A percentile compares a stretch with the other conserved stretches of the same genome.
phyloP scores from a whole-genome alignment of 192 early-diverging fungal genomes.

The Rhizophagus prolifer region DNA sequence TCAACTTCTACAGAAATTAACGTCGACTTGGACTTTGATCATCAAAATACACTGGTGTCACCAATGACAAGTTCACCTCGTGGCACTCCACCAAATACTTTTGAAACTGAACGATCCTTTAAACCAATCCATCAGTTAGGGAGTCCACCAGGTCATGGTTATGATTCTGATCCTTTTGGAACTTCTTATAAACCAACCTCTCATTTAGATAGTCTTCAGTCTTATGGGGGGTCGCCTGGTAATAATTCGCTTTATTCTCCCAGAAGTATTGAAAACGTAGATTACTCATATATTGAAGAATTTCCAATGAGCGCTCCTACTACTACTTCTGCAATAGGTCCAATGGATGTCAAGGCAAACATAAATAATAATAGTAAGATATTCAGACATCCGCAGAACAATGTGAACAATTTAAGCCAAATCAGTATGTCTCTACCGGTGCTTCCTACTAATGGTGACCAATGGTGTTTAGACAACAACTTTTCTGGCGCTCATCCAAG shows the following conservation, averaged over 20 bases:
- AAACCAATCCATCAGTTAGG: conserved; percentile 12
- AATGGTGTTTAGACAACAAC: neutral
- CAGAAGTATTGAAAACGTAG: conserved; percentile 31
- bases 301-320: conserved; percentile 34
- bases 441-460: neutral
- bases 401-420: neutral
- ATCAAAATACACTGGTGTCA: conserved; percentile 39
- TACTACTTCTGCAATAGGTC: neutral
- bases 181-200: conserved; percentile 23
- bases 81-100: conserved; percentile 37
- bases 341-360: conserved; percentile 6
- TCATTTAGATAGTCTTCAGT: conserved; percentile 13
- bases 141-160: neutral
- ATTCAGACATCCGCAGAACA: neutral
- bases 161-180: conserved; percentile 35
- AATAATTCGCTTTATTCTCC: conserved; percentile 39
- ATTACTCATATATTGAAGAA: conserved; percentile 38
- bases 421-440: conserved; percentile 10
- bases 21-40: conserved; percentile 44
- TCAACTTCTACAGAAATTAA: conserved; percentile 36
- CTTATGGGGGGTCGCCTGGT: conserved; percentile 41
- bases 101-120: conserved; percentile 3
- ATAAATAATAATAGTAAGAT: conserved; percentile 3
- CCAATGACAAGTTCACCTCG: conserved; percentile 37
- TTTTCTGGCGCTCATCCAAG: neutral